Base-by-base conservation (phyloP, 2,329 filamentous ascomycete genomes). In the Botrytis aclada region DNA sequence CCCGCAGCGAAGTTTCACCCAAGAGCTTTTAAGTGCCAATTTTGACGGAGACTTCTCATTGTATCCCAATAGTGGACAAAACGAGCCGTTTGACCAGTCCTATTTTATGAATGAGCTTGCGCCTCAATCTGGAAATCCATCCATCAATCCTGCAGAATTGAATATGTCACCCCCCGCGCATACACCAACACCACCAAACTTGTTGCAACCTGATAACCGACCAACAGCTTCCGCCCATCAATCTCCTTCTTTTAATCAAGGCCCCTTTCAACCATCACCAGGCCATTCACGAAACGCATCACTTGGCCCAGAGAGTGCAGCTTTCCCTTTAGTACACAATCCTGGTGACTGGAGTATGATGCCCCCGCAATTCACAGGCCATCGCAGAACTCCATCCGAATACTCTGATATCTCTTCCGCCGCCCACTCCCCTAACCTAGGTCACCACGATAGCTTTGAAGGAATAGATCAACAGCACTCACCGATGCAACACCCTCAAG, bases 391-490 rank as follows among this genome's bases (percentile, higher is more conserved):
- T 54, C 93, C 93, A 1, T 98, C 95, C n/a, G 95, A 98, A 78
- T 94, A 92, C 79, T 97, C 94, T 4, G 95, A 98, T 77, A 91
- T 97, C 9, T 97, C 91, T 8, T 97, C 94, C 29, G 93, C 91
- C 25, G 90, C 93, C 34, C 92, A 91, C 37, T 98, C 95, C 29
- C 95, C 95, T 5, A 94, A 93, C 79, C 83, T 97, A 73, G 88
- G 88, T 41, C 92, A 92, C 77, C 87, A 92, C 74, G 95, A 98
- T 78, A 89, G 85, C 75, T 97, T 97, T 79, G 94, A 97, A 32
- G 83, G 85, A n/a, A 85, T 88, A 69, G 88, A 92, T 51, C 84
- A 89, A 75, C 87, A 91, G 72, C 91, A 93, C 74, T 98, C 95
- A 12, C 95, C 95, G 1, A 88, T 96, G 82, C 88, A 97, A 75